A percentile compares a stretch with the other conserved stretches of the same genome.
Evolutionary conservation across 1,139 yeast species (phyloP).

Genomic region (Wickerhamomyces sp.): DNA sequence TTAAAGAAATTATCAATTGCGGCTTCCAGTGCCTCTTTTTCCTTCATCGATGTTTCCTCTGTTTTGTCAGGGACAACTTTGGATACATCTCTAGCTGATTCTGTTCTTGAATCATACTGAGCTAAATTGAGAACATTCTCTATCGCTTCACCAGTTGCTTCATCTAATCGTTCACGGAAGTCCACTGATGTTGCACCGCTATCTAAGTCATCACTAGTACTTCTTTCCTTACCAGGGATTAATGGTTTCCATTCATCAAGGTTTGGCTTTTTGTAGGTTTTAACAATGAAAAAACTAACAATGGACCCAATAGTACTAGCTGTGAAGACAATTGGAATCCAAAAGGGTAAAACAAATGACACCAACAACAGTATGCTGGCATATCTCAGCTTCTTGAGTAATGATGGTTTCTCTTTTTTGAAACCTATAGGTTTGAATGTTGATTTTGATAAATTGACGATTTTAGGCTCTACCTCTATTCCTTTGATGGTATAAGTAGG

Average conservation of each 20-base stretch:
- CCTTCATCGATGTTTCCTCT: neutral
- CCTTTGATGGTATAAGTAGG: conserved; percentile 17
- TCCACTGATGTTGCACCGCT: neutral
- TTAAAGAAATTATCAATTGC: conserved; percentile 11
- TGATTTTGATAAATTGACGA: conserved; percentile 47
- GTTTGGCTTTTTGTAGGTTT: conserved; percentile 13
- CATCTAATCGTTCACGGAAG: conserved; percentile 14
- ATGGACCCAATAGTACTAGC: conserved; percentile 35
- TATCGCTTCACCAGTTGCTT: conserved; percentile 16
- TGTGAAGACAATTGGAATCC: conserved; percentile 49
- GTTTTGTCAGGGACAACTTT: neutral
- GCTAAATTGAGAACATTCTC: conserved; percentile 19
- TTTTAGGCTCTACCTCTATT: conserved; percentile 39
- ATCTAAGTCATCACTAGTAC: neutral
- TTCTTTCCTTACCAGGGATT: conserved; percentile 11
- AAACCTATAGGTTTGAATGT: conserved; percentile 13
- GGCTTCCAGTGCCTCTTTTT: conserved; percentile 1
- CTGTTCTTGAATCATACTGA: conserved; percentile 18
- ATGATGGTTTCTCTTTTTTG: conserved; percentile 11
- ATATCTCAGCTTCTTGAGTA: conserved; percentile 25
- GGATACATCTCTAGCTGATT: conserved; percentile 8
- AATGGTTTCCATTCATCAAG: conserved; percentile 8
- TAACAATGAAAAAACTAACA: conserved; percentile 19
- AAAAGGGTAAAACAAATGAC: conserved; percentile 40
- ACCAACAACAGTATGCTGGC: conserved; percentile 31